phyloP scores from a whole-genome alignment of 768 basidiomycete genomes.

The Lentinus tigrinus region DNA sequence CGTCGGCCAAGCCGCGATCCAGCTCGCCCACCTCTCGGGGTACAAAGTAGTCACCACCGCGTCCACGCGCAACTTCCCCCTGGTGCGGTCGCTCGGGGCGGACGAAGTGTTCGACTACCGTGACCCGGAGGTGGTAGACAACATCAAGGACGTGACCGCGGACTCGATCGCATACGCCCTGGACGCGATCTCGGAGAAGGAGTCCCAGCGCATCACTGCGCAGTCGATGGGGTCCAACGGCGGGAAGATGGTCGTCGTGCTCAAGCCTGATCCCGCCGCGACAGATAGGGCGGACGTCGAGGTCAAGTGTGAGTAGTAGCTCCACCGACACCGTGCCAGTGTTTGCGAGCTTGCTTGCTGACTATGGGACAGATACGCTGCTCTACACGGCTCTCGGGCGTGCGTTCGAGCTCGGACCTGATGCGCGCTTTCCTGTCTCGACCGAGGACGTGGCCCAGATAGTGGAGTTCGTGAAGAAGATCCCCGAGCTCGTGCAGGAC shows the following conservation, averaged over 20 bases:
- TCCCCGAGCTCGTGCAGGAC: constrained; percentile 10
- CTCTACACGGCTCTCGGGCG: constrained; percentile 11
- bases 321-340: too few species aligned
- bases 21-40: constrained; percentile 42
- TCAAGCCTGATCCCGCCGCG: constrained; percentile 1
- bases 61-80: constrained; percentile 36
- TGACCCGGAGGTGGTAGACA: constrained; percentile 28
- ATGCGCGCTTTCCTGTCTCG: constrained; percentile 7
- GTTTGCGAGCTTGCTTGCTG: too few species aligned
- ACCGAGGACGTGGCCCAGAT: constrained; percentile 15
- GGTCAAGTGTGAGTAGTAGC: constrained; percentile 15
- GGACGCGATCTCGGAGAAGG: constrained; percentile 30
- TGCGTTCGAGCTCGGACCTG: not conserved
- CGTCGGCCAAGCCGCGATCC: constrained; percentile 38
- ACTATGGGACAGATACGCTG: not conserved
- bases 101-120: constrained; percentile 40
- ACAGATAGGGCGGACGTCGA: constrained; percentile 16
- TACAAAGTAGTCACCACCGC: constrained; percentile 45
- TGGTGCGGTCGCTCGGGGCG: constrained; percentile 42
- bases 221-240: not conserved
- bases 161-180: constrained; percentile 25
- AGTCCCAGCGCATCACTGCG: constrained; percentile 7
- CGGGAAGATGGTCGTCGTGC: constrained; percentile 9
- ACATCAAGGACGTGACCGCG: constrained; percentile 27
- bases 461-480: constrained; percentile 13